These are phyloP conservation scores for Entoloma clypeatum DNA, from an alignment of 1,284 basidiomycete species.

Conservation along the genomic window DNA sequence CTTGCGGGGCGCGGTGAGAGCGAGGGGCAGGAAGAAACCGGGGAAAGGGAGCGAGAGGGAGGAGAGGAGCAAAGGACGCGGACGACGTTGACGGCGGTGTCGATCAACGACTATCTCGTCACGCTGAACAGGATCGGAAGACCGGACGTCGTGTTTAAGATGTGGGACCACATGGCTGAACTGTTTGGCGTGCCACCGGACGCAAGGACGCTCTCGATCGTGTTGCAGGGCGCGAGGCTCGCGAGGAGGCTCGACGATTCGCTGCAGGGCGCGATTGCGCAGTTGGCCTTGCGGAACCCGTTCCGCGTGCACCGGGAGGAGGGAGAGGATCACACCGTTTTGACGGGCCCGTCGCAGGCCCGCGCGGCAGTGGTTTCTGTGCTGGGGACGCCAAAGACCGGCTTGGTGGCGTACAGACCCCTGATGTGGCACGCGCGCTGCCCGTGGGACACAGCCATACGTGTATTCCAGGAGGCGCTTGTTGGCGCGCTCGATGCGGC, in stretches of 20 bases:
- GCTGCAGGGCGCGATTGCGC: conserved; percentile 38
- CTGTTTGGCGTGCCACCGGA: conserved; percentile 57
- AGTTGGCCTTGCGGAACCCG: conserved; percentile 26
- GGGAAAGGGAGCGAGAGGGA: not conserved
- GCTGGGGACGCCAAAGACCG: too few species aligned
- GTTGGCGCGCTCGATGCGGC: too few species aligned
- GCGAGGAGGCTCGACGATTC: conserved; percentile 48
- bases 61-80: not conserved
- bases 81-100: conserved; percentile 27
- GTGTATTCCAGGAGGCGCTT: conserved; percentile 13
- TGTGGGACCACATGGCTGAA: conserved; percentile 57
- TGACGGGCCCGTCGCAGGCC: too few species aligned
- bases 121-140: conserved; percentile 45
- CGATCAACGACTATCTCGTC: conserved; percentile 54
- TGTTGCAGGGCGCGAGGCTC: conserved; percentile 56
- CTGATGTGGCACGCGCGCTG: conserved; percentile 12
- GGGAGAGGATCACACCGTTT: not conserved
- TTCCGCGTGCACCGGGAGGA: conserved; percentile 17
- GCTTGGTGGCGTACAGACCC: conserved; percentile 6
- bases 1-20: conserved; percentile 25
- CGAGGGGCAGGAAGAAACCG: not conserved
- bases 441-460: conserved; percentile 11
- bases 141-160: conserved; percentile 54
- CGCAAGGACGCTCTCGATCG: conserved; percentile 48
- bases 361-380: too few species aligned